Evolutionary conservation across 2,329 filamentous ascomycete species (phyloP), one percentile per base, ranked within the genome.

Genomic region (Cladosporium phlei): DNA sequence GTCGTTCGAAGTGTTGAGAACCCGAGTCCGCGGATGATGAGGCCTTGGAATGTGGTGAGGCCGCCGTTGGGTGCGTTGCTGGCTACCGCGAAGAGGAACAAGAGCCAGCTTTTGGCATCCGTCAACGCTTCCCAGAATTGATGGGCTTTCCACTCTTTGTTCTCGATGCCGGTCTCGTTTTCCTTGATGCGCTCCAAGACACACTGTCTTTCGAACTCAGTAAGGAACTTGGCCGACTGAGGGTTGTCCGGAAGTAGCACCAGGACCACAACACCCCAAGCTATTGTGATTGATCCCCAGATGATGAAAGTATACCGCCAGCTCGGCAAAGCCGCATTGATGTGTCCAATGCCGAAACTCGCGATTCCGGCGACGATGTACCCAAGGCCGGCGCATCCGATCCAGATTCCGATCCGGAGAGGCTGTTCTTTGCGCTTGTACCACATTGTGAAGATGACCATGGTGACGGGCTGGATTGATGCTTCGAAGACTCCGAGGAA

Each of bases 321-420:
- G 4, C 66, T 62, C 48, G 55, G 1, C 66, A 62, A 1, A 50
- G 48, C 20, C 35, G 45, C 47, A 52, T 54, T 17, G 49, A 58
- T 48, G 50, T 58, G 34, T 54, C 54, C 1, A 53, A 56, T 42
- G 14, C 53, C 14, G 35, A 53, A 40, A 14, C 59, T 48, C 2
- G 50, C 47, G 22, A 66, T 56, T 5, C 65, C 66, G 9, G 63
- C 55, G 21, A 58, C 48, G 32, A 69, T 60, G 10, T 68, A 72
- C 28, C 76, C 76, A 0, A 74, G 38, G 0, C 78, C 78, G 47
- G 80, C 84, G 1, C 76, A 80, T 9, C 75, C 70, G 52, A 84
- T 84, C 80, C 81, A 84, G 16, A 74, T 74, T 0, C 79, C 78
- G 4, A 83, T 73, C 0, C 82, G 71, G 20, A 82, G 60, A 0